phyloP scores from a whole-genome alignment of 257 asterid species.

The Fraxinus pennsylvanica region DNA sequence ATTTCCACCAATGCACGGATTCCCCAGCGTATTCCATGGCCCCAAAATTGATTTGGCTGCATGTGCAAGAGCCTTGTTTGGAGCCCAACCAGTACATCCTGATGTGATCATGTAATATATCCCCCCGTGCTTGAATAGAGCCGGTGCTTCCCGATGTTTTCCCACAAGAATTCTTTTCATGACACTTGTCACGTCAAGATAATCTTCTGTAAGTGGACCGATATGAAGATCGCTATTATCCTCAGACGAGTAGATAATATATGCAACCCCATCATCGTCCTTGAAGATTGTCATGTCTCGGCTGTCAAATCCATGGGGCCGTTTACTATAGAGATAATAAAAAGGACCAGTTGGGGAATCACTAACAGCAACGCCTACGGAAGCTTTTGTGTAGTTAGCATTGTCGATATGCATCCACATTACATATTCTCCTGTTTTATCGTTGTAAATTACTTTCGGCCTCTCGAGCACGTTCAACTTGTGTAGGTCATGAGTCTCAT shows the following conservation, averaged over 20 bases:
- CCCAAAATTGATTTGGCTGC: conserved; percentile 96
- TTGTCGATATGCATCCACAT: conserved; percentile 99
- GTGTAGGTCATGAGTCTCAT: conserved; percentile 86
- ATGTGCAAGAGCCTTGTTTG: conserved; percentile 85
- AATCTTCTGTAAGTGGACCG: conserved; percentile 64
- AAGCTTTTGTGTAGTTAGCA: conserved; percentile 88
- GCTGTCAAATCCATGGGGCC: conserved; percentile 91
- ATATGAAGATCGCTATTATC: conserved; percentile 89
- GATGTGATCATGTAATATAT: conserved; percentile 97
- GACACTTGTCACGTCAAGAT: conserved; percentile 53
- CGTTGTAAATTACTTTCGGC: conserved; percentile 94
- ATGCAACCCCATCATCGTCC: conserved; percentile 76
- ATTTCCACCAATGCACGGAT: conserved; percentile 96
- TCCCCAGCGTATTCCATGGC: conserved; percentile 90
- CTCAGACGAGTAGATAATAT: conserved; percentile 80
- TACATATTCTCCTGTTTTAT: conserved; percentile 59
- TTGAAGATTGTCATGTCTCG: conserved; percentile 96
- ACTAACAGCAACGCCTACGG: conserved; percentile 72
- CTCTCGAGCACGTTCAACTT: conserved; percentile 81
- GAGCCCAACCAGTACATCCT: conserved; percentile 98
- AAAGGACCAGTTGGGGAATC: conserved; percentile 83
- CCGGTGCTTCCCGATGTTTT: conserved; percentile 91
- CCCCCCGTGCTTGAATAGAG: conserved; percentile 77
- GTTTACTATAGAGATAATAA: conserved; percentile 67
- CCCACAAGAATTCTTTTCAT: conserved; percentile 72